Conservation (phyloP, 768 basidiomycete species). For the Heimioporus sp. region DNA sequence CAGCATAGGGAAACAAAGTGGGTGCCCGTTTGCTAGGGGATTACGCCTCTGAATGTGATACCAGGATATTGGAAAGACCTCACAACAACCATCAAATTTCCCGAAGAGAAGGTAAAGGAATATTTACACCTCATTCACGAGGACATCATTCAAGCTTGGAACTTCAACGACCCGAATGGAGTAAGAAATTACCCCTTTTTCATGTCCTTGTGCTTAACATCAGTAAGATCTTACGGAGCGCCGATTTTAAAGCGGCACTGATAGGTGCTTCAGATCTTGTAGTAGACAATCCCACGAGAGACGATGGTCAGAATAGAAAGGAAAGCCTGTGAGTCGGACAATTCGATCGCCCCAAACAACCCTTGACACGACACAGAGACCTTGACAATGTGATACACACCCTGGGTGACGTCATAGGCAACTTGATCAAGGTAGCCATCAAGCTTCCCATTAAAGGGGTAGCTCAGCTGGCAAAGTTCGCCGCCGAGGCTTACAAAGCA, state of each 20-base stretch:
- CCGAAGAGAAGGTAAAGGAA: background rate
- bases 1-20: background rate
- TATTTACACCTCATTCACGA: background rate
- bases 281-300: too few species aligned
- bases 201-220: background rate
- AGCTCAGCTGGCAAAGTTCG: too few species aligned
- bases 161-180: background rate
- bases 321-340: background rate
- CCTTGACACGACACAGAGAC: background rate
- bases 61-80: background rate
- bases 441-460: too few species aligned
- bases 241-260: background rate
- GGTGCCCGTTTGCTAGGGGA: background rate
- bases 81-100: background rate
- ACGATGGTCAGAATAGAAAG: too few species aligned
- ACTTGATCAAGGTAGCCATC: background rate
- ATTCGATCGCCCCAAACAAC: background rate
- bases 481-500: too few species aligned
- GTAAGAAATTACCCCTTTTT: background rate
- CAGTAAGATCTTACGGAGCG: background rate
- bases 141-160: background rate
- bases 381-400: too few species aligned
- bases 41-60: background rate
- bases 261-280: background rate
- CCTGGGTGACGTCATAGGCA: background rate